Evolutionary conservation across 306 rosid genomes (phyloP).

Genomic region (Dryas octopetala): DNA sequence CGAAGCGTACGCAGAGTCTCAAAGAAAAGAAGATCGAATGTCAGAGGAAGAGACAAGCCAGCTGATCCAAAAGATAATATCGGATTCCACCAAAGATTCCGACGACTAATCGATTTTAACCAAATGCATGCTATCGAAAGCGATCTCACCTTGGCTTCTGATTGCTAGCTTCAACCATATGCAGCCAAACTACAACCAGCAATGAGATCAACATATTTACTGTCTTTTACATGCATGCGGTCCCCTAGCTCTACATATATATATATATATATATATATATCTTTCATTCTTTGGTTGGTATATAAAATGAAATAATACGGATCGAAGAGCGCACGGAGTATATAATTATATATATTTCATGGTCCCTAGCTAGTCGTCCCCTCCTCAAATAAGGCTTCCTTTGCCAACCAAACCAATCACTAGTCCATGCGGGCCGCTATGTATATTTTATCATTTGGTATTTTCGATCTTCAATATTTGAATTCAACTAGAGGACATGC

Average conservation of each 20-base stretch:
- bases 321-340: too few species aligned
- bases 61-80: slow-evolving; percentile 70
- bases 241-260: neutral
- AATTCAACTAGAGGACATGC: too few species aligned
- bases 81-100: slow-evolving; percentile 62
- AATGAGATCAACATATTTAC: slow-evolving; percentile 9
- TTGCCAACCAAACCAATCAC: too few species aligned
- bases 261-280: neutral
- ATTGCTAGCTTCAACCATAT: slow-evolving; percentile 4
- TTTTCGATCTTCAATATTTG: too few species aligned
- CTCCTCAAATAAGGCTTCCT: too few species aligned
- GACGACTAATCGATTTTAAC: slow-evolving; percentile 21
- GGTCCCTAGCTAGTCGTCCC: too few species aligned
- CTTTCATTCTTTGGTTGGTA: too few species aligned
- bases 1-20: slow-evolving; percentile 60
- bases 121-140: slow-evolving; percentile 22
- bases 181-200: slow-evolving; percentile 14
- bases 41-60: slow-evolving; percentile 82
- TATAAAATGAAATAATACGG: too few species aligned
- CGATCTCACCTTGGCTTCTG: slow-evolving; percentile 28
- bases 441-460: too few species aligned
- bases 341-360: too few species aligned
- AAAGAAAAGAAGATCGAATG: slow-evolving; percentile 59
- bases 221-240: neutral
- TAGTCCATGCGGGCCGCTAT: too few species aligned